These are phyloP conservation scores for Heteromeles arbutifolia DNA, from an alignment of 306 rosid species.

Conservation along the genomic window DNA sequence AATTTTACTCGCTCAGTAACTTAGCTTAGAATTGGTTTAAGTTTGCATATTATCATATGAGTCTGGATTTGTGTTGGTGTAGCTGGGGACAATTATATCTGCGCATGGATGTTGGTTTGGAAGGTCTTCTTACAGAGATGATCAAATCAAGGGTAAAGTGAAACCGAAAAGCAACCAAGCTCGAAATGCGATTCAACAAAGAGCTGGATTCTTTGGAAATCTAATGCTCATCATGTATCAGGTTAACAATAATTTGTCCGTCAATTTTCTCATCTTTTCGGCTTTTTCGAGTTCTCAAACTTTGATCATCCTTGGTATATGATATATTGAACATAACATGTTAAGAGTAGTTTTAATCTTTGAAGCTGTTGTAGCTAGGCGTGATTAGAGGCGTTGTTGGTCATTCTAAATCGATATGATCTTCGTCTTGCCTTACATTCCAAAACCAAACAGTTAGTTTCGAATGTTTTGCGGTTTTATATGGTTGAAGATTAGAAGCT, in stretches of 20 bases:
- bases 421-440: not conserved
- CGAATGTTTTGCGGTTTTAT: not conserved
- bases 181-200: constrained; percentile 32
- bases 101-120: constrained; percentile 57
- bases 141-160: constrained; percentile 26
- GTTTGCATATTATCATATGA: not conserved
- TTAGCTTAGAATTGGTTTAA: not conserved
- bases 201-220: constrained; percentile 56
- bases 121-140: constrained; percentile 12
- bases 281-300: not conserved
- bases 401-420: not conserved
- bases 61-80: not conserved
- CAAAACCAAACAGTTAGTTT: not conserved
- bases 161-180: constrained; percentile 24
- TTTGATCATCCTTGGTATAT: not conserved
- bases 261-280: not conserved
- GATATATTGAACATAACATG: not conserved
- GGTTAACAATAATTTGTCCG: constrained; percentile 20
- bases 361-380: too few species aligned
- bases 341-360: not conserved
- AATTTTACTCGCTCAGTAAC: too few species aligned
- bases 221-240: constrained; percentile 52
- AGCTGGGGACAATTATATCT: constrained; percentile 58
- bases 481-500: not conserved
- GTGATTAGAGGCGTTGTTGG: too few species aligned